Base-by-base conservation (phyloP, 2,329 filamentous ascomycete species). In the Cytospora schulzeri region DNA sequence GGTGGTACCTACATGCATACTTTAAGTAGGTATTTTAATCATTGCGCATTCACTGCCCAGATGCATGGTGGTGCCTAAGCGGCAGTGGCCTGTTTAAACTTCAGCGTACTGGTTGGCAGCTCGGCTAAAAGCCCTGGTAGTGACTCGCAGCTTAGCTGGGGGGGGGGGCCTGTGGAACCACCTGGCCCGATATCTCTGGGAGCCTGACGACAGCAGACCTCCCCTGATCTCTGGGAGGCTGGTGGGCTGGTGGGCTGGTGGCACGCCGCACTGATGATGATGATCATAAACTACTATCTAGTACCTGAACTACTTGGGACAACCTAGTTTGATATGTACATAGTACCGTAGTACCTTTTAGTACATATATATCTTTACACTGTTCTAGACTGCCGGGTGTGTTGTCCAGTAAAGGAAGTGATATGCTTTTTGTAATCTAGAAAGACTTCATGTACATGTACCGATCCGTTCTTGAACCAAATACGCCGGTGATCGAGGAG, bases 121-220 rank as follows among this genome's bases (percentile, higher is more conserved):
- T 52, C 54, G 52, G 28, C 57, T 29, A 52, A 24, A 52, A 54
- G 57, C 52, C 59, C 26, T 38, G 48, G 31, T 58, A 31, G 61
- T 65, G 64, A 53, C 64, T 63, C 45, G 61, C 60, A 31, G 61
- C 63, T 66, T 35, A 56, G 64, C 57, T 63, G 61, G 45, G 57
- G 38, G 31, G 15, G 45, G 57, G 31, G 31, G 15, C 50, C 31
- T 51, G 38, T 55, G 58, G 58, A n/a, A 31, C 58, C 50, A 54
- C 33, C 58, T 56, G 55, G 55, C 60, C 51, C 51, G 38, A 61
- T 50, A 62, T 48, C 45, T 48, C 45, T 48, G 11, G 45, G 45
- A 48, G 45, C 45, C 45, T 24, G 45, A 48, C 45, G 45, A 24
- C 45, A n/a, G n/a, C 45, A 24, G n/a, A 22, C 45, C 11, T 48